Evolutionary conservation across 192 early-diverging fungal species (phyloP).

Genomic region (Mortierella claussenii): DNA sequence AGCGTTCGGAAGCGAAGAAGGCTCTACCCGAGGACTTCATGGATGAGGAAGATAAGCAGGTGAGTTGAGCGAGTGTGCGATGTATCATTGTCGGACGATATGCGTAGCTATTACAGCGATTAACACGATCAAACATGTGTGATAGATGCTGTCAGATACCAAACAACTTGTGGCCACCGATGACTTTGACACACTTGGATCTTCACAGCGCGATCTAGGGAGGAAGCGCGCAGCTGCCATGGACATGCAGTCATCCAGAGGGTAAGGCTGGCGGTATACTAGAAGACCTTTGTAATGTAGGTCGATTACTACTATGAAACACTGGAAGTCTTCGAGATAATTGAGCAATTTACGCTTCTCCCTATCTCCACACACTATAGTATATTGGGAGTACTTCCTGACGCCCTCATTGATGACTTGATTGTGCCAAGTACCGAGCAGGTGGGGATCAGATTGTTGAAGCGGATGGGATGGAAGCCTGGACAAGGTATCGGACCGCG

Average conservation of each 20-base stretch:
- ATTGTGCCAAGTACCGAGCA: constrained; percentile 72
- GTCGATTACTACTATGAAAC: too few relatives aligned
- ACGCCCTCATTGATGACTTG: constrained; percentile 65
- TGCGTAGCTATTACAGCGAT: too few relatives aligned
- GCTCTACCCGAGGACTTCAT: constrained; percentile 88
- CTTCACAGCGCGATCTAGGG: constrained; percentile 68
- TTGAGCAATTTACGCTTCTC: too few relatives aligned
- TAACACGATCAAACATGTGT: too few relatives aligned
- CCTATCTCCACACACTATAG: too few relatives aligned
- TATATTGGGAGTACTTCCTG: constrained; percentile 55
- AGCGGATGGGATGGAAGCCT: constrained; percentile 88
- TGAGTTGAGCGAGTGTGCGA: constrained; percentile 27
- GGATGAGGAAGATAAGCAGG: constrained; percentile 95
- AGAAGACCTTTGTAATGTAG: too few relatives aligned
- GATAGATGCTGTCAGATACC: constrained; percentile 59
- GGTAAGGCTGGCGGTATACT: constrained; percentile 23
- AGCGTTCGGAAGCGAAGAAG: constrained; percentile 62
- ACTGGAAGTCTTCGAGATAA: too few relatives aligned
- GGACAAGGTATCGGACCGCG: constrained; percentile 89
- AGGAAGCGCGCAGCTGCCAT: constrained; percentile 56
- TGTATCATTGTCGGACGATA: too few relatives aligned
- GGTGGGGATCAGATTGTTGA: constrained; percentile 70
- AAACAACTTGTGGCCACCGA: constrained; percentile 68
- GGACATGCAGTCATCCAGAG: constrained; percentile 57
- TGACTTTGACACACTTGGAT: constrained; percentile 75